Evolutionary conservation across 2,329 filamentous ascomycete genomes (phyloP).

Genomic region (Aureobasidium sp.): DNA sequence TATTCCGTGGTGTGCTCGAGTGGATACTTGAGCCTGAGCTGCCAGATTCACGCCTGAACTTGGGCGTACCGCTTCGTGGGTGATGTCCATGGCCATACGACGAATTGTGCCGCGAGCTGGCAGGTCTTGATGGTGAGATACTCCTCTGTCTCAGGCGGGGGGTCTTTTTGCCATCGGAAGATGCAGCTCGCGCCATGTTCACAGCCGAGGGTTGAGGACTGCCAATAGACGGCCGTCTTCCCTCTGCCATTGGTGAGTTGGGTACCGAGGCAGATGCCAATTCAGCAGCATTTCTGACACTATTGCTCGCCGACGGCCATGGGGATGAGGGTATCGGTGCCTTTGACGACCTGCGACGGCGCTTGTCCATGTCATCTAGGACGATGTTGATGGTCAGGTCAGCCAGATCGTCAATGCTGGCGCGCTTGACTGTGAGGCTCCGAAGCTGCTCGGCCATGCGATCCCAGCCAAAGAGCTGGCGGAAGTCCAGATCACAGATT

Average conservation of each 20-base stretch:
- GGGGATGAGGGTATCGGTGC: conserved; percentile 61
- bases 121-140: conserved; percentile 69
- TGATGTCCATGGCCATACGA: conserved; percentile 56
- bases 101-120: conserved; percentile 63
- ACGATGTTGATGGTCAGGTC: conserved; percentile 91
- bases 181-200: conserved; percentile 48
- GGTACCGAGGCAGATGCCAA: conserved; percentile 61
- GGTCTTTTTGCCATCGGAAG: conserved; percentile 36
- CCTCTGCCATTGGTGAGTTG: conserved; percentile 49
- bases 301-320: conserved; percentile 55
- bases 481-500: conserved; percentile 90
- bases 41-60: conserved; percentile 79
- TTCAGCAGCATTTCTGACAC: conserved; percentile 52
- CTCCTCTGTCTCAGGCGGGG: conserved; percentile 53
- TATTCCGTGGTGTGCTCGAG: conserved; percentile 50
- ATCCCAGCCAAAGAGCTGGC: conserved; percentile 97
- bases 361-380: conserved; percentile 89
- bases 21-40: conserved; percentile 75
- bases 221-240: conserved; percentile 38
- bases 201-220: conserved; percentile 36
- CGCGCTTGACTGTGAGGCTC: conserved; percentile 80
- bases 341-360: conserved; percentile 80
- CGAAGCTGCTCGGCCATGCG: conserved; percentile 83
- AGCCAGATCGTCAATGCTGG: conserved; percentile 76
- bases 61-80: conserved; percentile 56